Conservation (phyloP, 345 rosid genomes). For the Citrus cavaleriei region DNA sequence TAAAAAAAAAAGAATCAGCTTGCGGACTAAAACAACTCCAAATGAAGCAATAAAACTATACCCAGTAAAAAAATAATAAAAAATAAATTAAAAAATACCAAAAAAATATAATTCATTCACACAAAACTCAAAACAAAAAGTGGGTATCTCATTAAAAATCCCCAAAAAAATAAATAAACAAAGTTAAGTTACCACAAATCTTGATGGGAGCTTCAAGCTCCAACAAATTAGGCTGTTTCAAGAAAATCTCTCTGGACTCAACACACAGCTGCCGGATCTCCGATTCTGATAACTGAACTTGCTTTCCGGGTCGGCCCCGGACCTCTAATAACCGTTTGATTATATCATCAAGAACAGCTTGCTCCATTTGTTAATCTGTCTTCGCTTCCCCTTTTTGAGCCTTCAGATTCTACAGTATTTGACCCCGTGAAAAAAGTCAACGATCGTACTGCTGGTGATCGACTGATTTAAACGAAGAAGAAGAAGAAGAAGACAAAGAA, state of each 20-base stretch:
- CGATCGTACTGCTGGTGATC: background rate
- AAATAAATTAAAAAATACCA: background rate
- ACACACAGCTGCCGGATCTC: constrained; percentile 70
- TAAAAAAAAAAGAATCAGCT: background rate
- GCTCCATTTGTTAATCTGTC: constrained; percentile 36
- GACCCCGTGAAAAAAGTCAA: background rate
- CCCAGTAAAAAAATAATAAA: background rate
- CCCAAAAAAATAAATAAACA: background rate
- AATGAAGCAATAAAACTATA: background rate
- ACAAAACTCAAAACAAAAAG: background rate
- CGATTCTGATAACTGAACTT: constrained; percentile 65
- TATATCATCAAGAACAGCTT: constrained; percentile 55
- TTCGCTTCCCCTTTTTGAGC: background rate
- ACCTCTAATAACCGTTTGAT: constrained; percentile 60
- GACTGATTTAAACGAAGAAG: background rate
- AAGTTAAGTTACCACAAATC: constrained; percentile 54
- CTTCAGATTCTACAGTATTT: background rate
- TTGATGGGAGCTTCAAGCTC: constrained; percentile 83
- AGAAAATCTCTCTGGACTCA: constrained; percentile 53
- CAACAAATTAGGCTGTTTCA: constrained; percentile 64
- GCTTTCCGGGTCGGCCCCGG: constrained; percentile 63
- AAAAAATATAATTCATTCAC: background rate
- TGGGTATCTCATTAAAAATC: background rate
- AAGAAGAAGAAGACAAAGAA: background rate
- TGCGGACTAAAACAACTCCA: background rate